phyloP scores from a whole-genome alignment of 1,284 basidiomycete species.

The Puccinia triticina region DNA sequence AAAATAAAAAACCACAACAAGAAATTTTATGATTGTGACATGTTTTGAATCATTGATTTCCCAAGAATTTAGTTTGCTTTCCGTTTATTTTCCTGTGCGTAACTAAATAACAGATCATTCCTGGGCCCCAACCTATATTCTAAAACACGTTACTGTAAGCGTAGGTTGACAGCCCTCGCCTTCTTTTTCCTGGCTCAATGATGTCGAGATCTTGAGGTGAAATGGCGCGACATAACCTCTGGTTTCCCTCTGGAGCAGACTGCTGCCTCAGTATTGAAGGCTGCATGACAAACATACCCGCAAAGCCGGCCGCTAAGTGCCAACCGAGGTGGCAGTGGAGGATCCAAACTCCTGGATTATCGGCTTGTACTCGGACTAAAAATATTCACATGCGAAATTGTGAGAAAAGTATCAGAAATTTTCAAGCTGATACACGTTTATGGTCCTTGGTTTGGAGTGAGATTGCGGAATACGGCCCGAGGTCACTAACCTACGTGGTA shows the following conservation, averaged over 20 bases:
- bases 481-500: constrained; percentile 34
- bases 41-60: no score
- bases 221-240: constrained; percentile 6
- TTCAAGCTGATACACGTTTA: neutral
- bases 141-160: neutral
- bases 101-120: no score
- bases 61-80: no score
- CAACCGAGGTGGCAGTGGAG: constrained; percentile 57
- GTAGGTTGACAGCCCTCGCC: neutral
- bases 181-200: constrained; percentile 24
- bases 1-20: no score
- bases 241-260: constrained; percentile 17
- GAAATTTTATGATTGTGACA: no score
- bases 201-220: constrained; percentile 1
- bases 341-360: constrained; percentile 49
- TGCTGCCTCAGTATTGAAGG: constrained; percentile 49
- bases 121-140: neutral
- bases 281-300: constrained; percentile 57
- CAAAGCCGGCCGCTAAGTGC: constrained; percentile 56
- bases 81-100: no score
- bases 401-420: neutral
- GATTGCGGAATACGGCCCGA: neutral
- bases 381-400: neutral
- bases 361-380: constrained; percentile 38
- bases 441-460: neutral